Base-by-base conservation (phyloP, 306 rosid genomes). In the Benincasa hispida region DNA sequence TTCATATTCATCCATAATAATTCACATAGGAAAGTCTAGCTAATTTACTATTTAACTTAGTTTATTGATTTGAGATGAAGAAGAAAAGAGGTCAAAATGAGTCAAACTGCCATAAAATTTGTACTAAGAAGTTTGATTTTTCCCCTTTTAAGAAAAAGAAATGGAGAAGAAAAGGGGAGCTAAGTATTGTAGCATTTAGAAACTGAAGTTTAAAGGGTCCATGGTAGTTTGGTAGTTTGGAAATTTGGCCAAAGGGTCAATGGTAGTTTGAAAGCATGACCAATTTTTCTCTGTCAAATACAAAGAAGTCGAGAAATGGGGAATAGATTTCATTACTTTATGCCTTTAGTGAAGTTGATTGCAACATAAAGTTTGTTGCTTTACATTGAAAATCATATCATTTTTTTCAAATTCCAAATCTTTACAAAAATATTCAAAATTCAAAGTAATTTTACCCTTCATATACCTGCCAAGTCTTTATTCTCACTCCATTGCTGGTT, bases 391-490 rank as follows among this genome's bases (percentile, higher is more conserved):
- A 66, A 66, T 8, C 6, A 34, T 17, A 18, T 18, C 17, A 66
- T n/a, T 35, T 66, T 66, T 2, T 22, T 66, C 73, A 39, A 67
- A 32, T 5, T 37, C 45, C 42, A 63, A 63, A 63, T n/a, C n/a
- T 35, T 41, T 21, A 68, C 1, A 41, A 22, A 21, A 5, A 11
- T 41, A 68, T 21, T 22, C 54, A 68, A 41, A 68, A 8, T 41
- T 24, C 21, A 21, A 68, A 17, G 41, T 21, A 68, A 41, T 68
- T 41, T 4, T 39, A 41, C n/a, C 13, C 35, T 70, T 28, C 39
- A 61, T 72, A 73, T 63, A 89, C 97, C 90, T 93, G 97, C 98
- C 98, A 93, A 75, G 98, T 93, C 83, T 93, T 93, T 18, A 93
- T 93, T 81, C 98, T 84, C 0, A 93, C 84, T 76, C 98, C 98